Conservation (phyloP, 192 early-diverging fungal species). For the Backusella morwellensis region DNA sequence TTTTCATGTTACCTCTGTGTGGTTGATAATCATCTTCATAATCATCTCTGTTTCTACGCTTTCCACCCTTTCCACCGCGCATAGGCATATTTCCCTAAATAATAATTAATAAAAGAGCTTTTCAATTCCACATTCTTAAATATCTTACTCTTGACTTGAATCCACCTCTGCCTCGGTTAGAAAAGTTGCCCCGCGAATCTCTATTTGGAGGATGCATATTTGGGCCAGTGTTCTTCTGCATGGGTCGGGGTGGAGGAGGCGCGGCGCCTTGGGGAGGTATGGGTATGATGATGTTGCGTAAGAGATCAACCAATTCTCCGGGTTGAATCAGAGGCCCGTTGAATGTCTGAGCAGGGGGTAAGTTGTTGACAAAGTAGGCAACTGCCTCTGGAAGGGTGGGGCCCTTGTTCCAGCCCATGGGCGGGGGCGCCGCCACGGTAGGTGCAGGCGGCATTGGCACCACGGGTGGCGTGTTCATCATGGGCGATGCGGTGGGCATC, state of each 20-base stretch:
- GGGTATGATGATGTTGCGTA: constrained; percentile 41
- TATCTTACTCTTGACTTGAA: constrained; percentile 34
- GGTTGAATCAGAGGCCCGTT: constrained; percentile 45
- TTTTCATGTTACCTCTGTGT: constrained; percentile 11
- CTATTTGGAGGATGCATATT: constrained; percentile 18
- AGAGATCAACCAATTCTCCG: constrained; percentile 40
- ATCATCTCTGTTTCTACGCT: constrained; percentile 43
- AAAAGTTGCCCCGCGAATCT: constrained; percentile 18
- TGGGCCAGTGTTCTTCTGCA: constrained; percentile 14
- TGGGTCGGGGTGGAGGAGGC: not conserved
- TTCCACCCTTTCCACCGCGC: constrained; percentile 31
- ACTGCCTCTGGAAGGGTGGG: constrained; percentile 42
- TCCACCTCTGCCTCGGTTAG: constrained; percentile 19
- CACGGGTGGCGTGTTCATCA: not conserved
- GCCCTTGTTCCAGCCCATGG: constrained; percentile 4
- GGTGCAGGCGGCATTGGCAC: constrained; percentile 11
- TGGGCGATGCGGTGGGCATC: constrained; percentile 2
- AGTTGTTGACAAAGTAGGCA: constrained; percentile 42
- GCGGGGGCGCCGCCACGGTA: not conserved
- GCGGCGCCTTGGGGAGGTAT: constrained; percentile 23
- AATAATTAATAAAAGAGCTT: not conserved
- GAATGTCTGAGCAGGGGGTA: constrained; percentile 42
- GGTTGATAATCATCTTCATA: constrained; percentile 40
- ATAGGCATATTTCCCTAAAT: constrained; percentile 13
- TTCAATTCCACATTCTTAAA: no score